Evolutionary conservation across 805 yeast species (phyloP).

Genomic region (Jamesozyma piceae): DNA sequence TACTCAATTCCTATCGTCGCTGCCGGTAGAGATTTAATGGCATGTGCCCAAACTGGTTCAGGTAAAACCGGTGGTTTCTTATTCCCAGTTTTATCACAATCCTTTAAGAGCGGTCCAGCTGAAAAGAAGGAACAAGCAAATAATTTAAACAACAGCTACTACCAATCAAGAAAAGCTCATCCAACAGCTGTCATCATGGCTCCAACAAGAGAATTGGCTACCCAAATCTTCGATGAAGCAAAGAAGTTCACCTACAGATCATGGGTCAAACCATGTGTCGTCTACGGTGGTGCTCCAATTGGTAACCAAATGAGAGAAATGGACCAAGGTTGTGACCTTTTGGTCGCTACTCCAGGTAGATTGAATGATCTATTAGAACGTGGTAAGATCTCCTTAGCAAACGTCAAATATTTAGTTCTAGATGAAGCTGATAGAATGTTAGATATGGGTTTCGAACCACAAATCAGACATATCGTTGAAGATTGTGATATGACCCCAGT

Average conservation of each 20-base stretch:
- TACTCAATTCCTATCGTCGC: slow-evolving; percentile 89
- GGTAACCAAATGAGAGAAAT: slow-evolving; percentile 78
- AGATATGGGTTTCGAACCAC: slow-evolving; percentile 99
- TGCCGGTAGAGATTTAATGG: slow-evolving; percentile 86
- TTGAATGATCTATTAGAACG: slow-evolving; percentile 90
- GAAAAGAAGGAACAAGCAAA: slow-evolving; percentile 34
- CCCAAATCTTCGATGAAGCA: slow-evolving; percentile 94
- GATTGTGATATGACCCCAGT: slow-evolving; percentile 97
- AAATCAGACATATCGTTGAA: slow-evolving; percentile 95
- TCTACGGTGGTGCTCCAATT: slow-evolving; percentile 97
- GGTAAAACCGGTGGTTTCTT: slow-evolving; percentile 99
- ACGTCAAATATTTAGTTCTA: slow-evolving; percentile 86
- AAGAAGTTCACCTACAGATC: slow-evolving; percentile 94
- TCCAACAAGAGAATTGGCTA: slow-evolving; percentile 97
- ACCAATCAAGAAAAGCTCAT: slow-evolving; percentile 64
- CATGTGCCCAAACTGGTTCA: slow-evolving; percentile 97
- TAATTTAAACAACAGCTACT: slow-evolving; percentile 11
- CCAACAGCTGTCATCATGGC: slow-evolving; percentile 96
- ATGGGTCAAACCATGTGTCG: slow-evolving; percentile 95
- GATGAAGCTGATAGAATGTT: slow-evolving; percentile 99
- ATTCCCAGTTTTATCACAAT: slow-evolving; percentile 92
- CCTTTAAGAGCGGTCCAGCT: slow-evolving; percentile 82
- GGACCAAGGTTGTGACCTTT: slow-evolving; percentile 87
- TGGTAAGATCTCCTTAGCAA: slow-evolving; percentile 81
- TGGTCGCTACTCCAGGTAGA: slow-evolving; percentile 99